A percentile compares a stretch with the other conserved stretches of the same genome.
Evolutionary conservation across 306 rosid genomes (phyloP).

Genomic region (Cucumis cinereus): DNA sequence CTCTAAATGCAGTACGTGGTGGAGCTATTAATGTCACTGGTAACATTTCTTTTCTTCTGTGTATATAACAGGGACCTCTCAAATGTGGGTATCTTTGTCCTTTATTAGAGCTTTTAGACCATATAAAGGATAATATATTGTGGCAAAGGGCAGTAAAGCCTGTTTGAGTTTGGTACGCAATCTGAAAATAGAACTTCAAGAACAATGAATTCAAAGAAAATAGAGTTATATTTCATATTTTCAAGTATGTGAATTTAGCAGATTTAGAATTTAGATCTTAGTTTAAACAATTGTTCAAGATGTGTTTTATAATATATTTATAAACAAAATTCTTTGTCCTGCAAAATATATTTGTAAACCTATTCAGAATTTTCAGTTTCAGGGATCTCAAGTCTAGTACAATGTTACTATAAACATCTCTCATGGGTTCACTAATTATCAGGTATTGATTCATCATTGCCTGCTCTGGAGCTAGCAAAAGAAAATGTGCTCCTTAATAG

Average conservation of each 20-base stretch:
- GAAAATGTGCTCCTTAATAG: constrained; percentile 68
- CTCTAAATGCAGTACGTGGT: constrained; percentile 67
- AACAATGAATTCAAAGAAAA: too few species aligned
- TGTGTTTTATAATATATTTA: too few species aligned
- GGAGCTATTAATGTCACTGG: constrained; percentile 81
- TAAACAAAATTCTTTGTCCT: too few species aligned
- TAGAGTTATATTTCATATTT: too few species aligned
- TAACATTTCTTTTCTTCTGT: constrained; percentile 16
- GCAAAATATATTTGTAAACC: too few species aligned
- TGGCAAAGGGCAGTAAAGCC: background rate
- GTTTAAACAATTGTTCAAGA: too few species aligned
- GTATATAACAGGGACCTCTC: background rate
- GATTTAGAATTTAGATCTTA: too few species aligned
- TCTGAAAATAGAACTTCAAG: too few species aligned
- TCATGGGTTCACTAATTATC: background rate
- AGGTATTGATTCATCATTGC: constrained; percentile 72
- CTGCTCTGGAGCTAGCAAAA: constrained; percentile 75
- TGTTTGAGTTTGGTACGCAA: too few species aligned
- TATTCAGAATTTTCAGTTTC: background rate
- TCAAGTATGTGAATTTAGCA: too few species aligned
- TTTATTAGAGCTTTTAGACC: background rate
- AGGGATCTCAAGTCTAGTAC: background rate
- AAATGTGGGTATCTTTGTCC: background rate
- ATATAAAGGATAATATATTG: background rate
- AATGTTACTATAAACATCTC: background rate